Percentiles rank a stretch among this genome's conserved stretches.
These are phyloP conservation scores for Schizophyllum amplum DNA, from an alignment of 1,284 basidiomycete species.

Conservation along the genomic window DNA sequence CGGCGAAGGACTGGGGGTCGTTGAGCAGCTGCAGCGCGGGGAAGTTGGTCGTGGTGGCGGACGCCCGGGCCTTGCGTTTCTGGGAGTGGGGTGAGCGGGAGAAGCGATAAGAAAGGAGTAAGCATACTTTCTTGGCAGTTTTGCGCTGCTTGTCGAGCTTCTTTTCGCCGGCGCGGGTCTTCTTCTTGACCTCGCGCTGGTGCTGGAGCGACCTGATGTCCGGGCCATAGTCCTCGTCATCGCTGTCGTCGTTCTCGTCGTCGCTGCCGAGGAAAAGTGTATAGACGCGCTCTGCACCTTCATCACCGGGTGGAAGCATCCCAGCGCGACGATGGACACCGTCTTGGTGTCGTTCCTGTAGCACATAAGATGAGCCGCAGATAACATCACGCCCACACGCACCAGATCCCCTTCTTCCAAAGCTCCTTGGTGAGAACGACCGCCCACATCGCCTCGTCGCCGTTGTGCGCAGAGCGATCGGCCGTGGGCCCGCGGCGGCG, in stretches of 20 bases:
- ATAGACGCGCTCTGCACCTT: constrained; percentile 95
- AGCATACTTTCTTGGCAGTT: constrained; percentile 58
- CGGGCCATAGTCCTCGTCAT: constrained; percentile 62
- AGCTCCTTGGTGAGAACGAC: constrained; percentile 91
- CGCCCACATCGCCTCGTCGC: constrained; percentile 96
- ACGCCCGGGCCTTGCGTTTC: constrained; percentile 49
- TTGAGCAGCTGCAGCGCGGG: constrained; percentile 90
- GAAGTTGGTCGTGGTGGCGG: constrained; percentile 65
- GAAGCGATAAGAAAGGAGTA: too few relatives aligned
- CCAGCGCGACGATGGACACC: constrained; percentile 87
- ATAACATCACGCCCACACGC: constrained; percentile 15
- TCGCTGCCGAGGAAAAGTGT: constrained; percentile 96
- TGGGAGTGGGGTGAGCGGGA: too few relatives aligned
- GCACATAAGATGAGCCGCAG: neutral
- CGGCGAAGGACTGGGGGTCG: constrained; percentile 94
- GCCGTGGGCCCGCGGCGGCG: constrained; percentile 30
- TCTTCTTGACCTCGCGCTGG: constrained; percentile 83
- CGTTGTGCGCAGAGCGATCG: constrained; percentile 37
- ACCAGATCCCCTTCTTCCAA: constrained; percentile 94
- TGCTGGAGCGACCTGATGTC: constrained; percentile 75
- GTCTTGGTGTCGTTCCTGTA: constrained; percentile 85
- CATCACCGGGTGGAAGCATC: constrained; percentile 88
- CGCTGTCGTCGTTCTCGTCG: constrained; percentile 62
- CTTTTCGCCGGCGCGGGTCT: constrained; percentile 72
- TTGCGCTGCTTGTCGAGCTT: constrained; percentile 71